Percentiles rank a stretch among this genome's conserved stretches.
phyloP scores from a whole-genome alignment of 208 protist species.

The Plasmodiophora brassicae region DNA sequence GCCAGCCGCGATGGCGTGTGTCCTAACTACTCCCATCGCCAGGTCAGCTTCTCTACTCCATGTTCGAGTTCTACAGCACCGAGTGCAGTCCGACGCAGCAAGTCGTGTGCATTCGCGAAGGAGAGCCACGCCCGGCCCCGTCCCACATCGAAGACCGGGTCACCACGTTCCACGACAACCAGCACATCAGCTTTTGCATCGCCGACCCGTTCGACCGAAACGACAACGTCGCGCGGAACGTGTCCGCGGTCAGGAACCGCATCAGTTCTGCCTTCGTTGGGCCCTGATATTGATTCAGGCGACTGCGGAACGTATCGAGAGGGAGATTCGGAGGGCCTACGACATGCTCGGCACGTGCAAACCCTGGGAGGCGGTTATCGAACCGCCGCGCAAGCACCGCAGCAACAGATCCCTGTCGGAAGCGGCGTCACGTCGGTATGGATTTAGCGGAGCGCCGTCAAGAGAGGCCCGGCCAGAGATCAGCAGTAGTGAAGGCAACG shows the following conservation, averaged over 20 bases:
- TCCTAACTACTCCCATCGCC: neutral
- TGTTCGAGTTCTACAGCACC: neutral
- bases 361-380: too few species aligned
- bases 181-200: neutral
- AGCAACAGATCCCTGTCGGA: too few species aligned
- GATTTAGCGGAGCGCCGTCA: too few species aligned
- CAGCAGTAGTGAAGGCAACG: too few species aligned
- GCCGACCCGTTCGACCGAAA: neutral
- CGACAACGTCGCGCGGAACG: constrained; percentile 16
- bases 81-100: neutral
- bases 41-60: neutral
- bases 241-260: neutral
- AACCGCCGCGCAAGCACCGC: too few species aligned
- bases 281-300: neutral
- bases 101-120: neutral
- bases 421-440: too few species aligned
- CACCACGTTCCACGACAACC: neutral
- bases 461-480: too few species aligned
- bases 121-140: neutral
- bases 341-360: neutral
- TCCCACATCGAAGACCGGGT: neutral
- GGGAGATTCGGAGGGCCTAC: neutral
- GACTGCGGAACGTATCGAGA: neutral
- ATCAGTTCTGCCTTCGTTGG: too few species aligned
- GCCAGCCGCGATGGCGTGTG: too few species aligned